These are phyloP conservation scores for Coemansia sp. DNA, from an alignment of 192 early-diverging fungal genomes.

Conservation along the genomic window DNA sequence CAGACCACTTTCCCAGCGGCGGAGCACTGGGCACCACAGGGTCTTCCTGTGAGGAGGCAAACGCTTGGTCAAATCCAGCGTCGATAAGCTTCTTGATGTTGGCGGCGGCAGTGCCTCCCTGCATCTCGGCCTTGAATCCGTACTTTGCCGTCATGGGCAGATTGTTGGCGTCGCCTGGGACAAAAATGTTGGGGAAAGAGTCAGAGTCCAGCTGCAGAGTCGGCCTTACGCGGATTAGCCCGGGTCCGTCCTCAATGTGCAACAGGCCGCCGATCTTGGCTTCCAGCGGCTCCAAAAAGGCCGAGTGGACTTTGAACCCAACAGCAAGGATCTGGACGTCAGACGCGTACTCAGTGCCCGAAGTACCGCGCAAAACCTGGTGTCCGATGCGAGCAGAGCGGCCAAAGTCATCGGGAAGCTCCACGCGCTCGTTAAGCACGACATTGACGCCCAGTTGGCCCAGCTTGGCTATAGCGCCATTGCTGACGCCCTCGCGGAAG, in stretches of 20 bases:
- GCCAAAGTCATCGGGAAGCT: constrained; percentile 31
- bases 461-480: constrained; percentile 42
- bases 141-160: constrained; percentile 44
- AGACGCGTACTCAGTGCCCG: constrained; percentile 50
- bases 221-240: constrained; percentile 50
- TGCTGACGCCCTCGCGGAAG: constrained; percentile 45
- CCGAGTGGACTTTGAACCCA: constrained; percentile 51
- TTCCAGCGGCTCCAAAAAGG: constrained; percentile 48
- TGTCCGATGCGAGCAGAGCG: constrained; percentile 17
- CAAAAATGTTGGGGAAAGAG: constrained; percentile 55
- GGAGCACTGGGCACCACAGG: constrained; percentile 12
- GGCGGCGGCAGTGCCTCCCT: constrained; percentile 33
- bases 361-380: constrained; percentile 39
- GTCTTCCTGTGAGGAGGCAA: neutral
- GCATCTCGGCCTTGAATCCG: constrained; percentile 52
- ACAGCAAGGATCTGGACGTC: constrained; percentile 58
- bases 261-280: constrained; percentile 16
- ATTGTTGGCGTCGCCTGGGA: constrained; percentile 55
- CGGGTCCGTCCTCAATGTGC: constrained; percentile 10
- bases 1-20: constrained; percentile 23
- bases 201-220: constrained; percentile 54
- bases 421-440: constrained; percentile 53
- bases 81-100: constrained; percentile 37
- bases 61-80: constrained; percentile 19
- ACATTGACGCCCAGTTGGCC: constrained; percentile 51